Evolutionary conservation across 352 stramenopile species (phyloP), one percentile per base, ranked within the genome.

Genomic region (Phytopythium helicoides): DNA sequence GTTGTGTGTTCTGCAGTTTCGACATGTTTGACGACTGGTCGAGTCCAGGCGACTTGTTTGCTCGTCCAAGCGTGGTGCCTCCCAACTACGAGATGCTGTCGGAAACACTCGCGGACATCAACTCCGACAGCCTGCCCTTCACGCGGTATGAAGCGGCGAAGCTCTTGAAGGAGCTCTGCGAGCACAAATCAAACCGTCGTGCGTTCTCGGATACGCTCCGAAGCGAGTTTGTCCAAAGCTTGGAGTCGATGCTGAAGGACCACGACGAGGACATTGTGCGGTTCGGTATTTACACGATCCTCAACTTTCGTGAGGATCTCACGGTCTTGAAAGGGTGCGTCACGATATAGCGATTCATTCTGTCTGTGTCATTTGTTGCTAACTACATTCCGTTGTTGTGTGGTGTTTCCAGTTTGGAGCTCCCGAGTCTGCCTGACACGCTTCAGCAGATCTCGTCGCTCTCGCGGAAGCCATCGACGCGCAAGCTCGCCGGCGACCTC

Each of bases 181-280:
- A 81, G 45, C 71, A 77, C 51, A 52, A 68, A 41, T 64, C 56
- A 35, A 88, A 85, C 54, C 76, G 81, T 15, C 64, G 62, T 1
- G 64, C 72, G 1, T 56, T 92, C 39, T 56, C 60, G 48, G 49
- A 74, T 9, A 45, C 56, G 52, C 59, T 75, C 47, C 74, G 71
- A 28, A 72, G 83, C 35, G 63, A 81, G 21, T 81, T 92, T 45
- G 68, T 82, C 38, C 58, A 45, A 21, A 54, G 69, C 7, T 52
- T 92, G 49, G 64, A 79, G 42, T 72, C 57, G 11, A 88, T 92
- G 78, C 66, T 92, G 34, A 67, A 74, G 38, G 76, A 87, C 54
- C 63, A 83, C 21, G 75, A 88, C 52, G 78, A 92, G 55, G 76
- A 92, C 52, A 82, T 89, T 35, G 64, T 88, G 14, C 81, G 81